Conservation (phyloP, 1,139 yeast genomes). For the Diutina scorzettiae region DNA sequence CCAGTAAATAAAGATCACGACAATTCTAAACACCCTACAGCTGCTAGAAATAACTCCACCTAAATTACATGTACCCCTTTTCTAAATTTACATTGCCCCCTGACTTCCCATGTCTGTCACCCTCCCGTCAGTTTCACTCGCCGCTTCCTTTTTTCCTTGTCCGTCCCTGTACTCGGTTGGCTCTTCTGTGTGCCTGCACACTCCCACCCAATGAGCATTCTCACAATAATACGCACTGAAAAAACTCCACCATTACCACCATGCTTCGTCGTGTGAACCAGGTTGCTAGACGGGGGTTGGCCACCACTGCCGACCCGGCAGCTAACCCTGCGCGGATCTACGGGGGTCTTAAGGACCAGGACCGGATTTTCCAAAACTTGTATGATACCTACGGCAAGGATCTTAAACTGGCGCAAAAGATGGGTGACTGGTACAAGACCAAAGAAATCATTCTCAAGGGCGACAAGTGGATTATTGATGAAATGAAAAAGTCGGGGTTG, state of each 20-base stretch:
- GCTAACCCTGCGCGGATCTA: slow-evolving; percentile 47
- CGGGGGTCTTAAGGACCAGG: slow-evolving; percentile 73
- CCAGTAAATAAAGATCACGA: no score
- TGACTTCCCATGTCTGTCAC: no score
- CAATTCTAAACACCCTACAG: no score
- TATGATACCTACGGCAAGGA: slow-evolving; percentile 68
- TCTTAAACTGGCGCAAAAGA: slow-evolving; percentile 57
- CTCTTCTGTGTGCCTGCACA: no score
- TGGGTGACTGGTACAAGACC: slow-evolving; percentile 89
- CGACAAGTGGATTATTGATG: slow-evolving; percentile 79
- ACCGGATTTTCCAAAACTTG: slow-evolving; percentile 76
- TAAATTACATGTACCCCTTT: no score
- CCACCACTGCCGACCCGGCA: slow-evolving; percentile 34
- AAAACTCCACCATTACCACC: neutral
- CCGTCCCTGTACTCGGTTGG: no score
- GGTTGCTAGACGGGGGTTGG: slow-evolving; percentile 13
- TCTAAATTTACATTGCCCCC: no score
- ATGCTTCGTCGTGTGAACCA: slow-evolving; percentile 6
- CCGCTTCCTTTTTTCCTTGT: no score
- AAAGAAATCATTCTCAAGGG: slow-evolving; percentile 75
- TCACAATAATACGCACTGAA: neutral
- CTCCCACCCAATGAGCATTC: no score
- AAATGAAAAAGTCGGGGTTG: slow-evolving; percentile 71
- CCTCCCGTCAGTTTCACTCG: no score
- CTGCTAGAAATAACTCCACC: no score